These are phyloP conservation scores for Triticum dicoccoides DNA, from an alignment of 176 grass and related monocot genomes.

Conservation along the genomic window DNA sequence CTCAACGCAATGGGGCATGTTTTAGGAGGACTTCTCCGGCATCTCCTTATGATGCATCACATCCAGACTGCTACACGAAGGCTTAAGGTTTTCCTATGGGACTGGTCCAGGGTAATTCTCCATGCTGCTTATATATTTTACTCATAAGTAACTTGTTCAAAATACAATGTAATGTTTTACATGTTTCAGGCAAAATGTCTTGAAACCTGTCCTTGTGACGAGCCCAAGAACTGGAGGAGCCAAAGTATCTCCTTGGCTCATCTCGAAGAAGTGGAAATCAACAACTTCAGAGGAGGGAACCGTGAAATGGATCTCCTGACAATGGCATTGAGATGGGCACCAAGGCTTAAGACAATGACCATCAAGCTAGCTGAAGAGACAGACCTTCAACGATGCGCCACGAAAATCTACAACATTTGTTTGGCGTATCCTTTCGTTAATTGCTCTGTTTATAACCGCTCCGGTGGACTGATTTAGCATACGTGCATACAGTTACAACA, in stretches of 20 bases:
- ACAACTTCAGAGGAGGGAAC: neutral
- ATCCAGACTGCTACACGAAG: neutral
- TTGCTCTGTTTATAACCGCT: too few relatives aligned
- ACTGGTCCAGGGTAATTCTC: neutral
- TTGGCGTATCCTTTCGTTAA: neutral
- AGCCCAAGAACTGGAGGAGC: neutral
- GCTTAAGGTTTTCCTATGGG: neutral
- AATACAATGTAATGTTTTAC: neutral
- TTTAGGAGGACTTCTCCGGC: neutral
- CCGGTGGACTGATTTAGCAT: too few relatives aligned
- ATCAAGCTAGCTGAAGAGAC: neutral
- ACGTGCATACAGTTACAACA: accelerated
- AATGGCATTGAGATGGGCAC: neutral
- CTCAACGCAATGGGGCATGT: neutral
- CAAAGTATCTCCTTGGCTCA: neutral
- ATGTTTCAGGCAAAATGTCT: neutral
- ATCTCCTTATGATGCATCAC: neutral
- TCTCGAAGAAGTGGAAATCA: neutral
- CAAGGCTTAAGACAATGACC: neutral
- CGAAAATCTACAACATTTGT: neutral
- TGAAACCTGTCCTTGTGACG: neutral
- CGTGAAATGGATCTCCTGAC: neutral
- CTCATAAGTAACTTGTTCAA: neutral
- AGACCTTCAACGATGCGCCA: neutral
- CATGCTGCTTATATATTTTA: neutral